These are phyloP conservation scores for Saccharomyces hybrid DNA, from an alignment of 1,139 yeast genomes.

Conservation along the genomic window DNA sequence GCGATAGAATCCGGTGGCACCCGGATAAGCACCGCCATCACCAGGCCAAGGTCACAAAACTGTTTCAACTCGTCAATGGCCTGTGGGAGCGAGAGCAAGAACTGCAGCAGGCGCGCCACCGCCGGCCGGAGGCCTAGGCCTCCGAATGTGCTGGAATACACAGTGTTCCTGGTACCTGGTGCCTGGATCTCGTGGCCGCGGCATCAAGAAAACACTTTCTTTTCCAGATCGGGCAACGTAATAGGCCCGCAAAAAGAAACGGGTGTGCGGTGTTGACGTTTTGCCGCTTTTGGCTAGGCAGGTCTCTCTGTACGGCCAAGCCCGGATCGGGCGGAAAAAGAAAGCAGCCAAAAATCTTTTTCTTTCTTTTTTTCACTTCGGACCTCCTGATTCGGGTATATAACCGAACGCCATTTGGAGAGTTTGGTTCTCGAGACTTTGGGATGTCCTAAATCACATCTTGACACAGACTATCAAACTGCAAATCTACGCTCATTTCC, in stretches of 20 bases:
- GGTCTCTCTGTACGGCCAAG: neutral
- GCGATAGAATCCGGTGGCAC: slow-evolving; percentile 9
- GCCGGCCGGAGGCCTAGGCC: neutral
- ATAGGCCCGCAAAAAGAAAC: neutral
- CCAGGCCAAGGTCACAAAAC: neutral
- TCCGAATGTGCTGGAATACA: neutral
- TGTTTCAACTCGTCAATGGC: slow-evolving; percentile 8
- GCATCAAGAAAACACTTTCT: neutral
- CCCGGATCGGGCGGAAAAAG: neutral
- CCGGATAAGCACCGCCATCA: slow-evolving; percentile 6
- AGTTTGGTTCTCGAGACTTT: neutral
- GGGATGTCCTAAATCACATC: too few relatives aligned
- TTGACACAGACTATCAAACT: neutral
- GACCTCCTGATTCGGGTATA: neutral
- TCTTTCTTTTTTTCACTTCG: neutral
- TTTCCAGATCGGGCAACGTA: neutral
- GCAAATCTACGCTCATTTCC: neutral
- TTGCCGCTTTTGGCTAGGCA: neutral
- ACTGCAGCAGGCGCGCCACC: neutral
- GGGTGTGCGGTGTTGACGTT: neutral
- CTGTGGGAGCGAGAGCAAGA: slow-evolving; percentile 5
- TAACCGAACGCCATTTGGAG: neutral
- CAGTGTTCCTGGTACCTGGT: neutral
- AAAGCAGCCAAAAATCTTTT: neutral
- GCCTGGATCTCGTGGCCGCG: neutral